Evolutionary conservation across 1,284 basidiomycete species (phyloP).

Genomic region (Apiotrichum porosum): DNA sequence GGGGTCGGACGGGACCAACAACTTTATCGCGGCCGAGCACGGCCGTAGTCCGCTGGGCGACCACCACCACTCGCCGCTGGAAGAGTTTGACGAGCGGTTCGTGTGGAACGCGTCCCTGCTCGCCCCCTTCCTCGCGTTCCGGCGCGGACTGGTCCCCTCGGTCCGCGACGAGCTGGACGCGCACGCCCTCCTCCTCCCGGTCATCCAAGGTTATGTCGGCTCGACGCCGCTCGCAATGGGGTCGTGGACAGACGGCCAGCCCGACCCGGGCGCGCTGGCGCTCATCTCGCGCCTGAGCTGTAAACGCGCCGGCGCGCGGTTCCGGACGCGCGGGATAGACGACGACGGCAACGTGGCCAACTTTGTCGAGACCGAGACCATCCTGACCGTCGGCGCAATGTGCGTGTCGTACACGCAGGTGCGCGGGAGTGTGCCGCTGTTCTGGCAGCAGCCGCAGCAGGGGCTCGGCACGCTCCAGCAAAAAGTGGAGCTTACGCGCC

Average conservation of each 20-base stretch:
- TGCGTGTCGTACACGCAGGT: constrained; percentile 88
- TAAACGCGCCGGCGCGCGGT: constrained; percentile 94
- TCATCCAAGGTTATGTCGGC: constrained; percentile 89
- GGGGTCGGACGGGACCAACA: constrained; percentile 52
- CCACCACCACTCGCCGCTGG: constrained; percentile 51
- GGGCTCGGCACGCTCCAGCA: constrained; percentile 78
- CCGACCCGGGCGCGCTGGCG: constrained; percentile 59
- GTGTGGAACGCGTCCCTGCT: constrained; percentile 45
- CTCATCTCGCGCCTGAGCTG: constrained; percentile 84
- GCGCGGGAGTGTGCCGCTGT: constrained; percentile 90
- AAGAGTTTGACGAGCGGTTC: constrained; percentile 71
- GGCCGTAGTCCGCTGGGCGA: background rate
- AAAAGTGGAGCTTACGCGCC: constrained; percentile 83
- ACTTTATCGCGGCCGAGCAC: constrained; percentile 13
- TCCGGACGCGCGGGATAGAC: constrained; percentile 95
- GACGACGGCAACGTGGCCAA: constrained; percentile 97
- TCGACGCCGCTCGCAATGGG: constrained; percentile 55
- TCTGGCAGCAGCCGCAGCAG: constrained; percentile 92
- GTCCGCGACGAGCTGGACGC: constrained; percentile 40
- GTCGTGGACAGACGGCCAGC: constrained; percentile 57
- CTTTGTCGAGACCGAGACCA: constrained; percentile 94
- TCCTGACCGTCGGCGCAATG: constrained; percentile 76
- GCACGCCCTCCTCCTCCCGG: constrained; percentile 56
- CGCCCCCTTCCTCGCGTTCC: constrained; percentile 43
- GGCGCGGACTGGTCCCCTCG: constrained; percentile 48